These are phyloP conservation scores for Lipomyces starkeyi DNA, from an alignment of 805 yeast species.

Conservation along the genomic window DNA sequence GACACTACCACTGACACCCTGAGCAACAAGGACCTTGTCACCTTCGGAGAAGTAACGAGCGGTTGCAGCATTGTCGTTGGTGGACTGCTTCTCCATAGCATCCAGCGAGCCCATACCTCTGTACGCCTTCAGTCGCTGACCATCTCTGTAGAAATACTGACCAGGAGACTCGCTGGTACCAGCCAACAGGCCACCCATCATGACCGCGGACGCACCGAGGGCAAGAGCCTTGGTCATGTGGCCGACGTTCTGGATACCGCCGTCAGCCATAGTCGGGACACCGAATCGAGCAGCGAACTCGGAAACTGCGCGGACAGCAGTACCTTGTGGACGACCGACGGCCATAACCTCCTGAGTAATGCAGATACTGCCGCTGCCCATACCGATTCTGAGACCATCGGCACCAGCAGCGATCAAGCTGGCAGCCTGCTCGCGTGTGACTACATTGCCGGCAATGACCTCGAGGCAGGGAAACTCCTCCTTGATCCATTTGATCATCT, in stretches of 20 bases:
- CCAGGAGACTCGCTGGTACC: constrained; percentile 99
- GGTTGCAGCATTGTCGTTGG: constrained; percentile 96
- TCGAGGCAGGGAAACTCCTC: constrained; percentile 75
- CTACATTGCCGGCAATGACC: constrained; percentile 97
- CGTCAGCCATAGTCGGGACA: constrained; percentile 98
- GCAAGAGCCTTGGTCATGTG: constrained; percentile 97
- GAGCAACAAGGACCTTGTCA: constrained; percentile 95
- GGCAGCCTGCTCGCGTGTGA: constrained; percentile 99
- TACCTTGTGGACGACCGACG: constrained; percentile 99
- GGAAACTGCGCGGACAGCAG: constrained; percentile 93
- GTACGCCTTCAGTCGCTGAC: constrained; percentile 94
- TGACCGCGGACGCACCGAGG: constrained; percentile 93
- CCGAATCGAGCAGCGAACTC: constrained; percentile 95
- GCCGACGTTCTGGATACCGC: constrained; percentile 98
- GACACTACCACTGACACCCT: constrained; percentile 97
- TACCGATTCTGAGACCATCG: constrained; percentile 97
- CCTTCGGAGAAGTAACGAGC: constrained; percentile 97
- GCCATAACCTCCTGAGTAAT: constrained; percentile 99
- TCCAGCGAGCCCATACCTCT: constrained; percentile 99
- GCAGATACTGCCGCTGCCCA: constrained; percentile 99
- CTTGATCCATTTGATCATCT: constrained; percentile 93
- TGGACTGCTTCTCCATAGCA: constrained; percentile 86
- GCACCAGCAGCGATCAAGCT: constrained; percentile 93
- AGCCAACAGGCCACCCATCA: constrained; percentile 99
- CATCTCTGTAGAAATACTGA: constrained; percentile 96